Conservation (phyloP, 2,329 filamentous ascomycete species). For the Fusarium humuli region DNA sequence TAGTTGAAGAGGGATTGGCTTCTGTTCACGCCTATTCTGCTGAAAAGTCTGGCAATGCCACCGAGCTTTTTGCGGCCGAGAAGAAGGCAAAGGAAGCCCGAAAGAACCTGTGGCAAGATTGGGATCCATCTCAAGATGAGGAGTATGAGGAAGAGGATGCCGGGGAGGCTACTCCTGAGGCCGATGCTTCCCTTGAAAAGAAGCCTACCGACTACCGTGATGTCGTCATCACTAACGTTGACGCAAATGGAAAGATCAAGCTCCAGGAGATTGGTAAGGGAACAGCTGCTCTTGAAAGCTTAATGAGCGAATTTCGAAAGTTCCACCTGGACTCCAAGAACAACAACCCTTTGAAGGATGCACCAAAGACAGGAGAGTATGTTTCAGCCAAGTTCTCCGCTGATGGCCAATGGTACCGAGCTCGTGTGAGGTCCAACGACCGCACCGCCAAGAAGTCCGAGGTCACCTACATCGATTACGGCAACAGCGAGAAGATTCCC, state of each 20-base stretch:
- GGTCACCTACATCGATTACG: slow-evolving; percentile 95
- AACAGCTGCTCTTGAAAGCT: slow-evolving; percentile 82
- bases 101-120: slow-evolving; percentile 93
- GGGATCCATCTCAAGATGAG: slow-evolving; percentile 88
- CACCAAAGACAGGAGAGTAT: slow-evolving; percentile 90
- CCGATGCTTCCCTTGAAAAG: slow-evolving; percentile 69
- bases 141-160: slow-evolving; percentile 66
- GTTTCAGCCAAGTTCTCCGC: slow-evolving; percentile 92
- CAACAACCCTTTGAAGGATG: slow-evolving; percentile 75
- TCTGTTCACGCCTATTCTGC: slow-evolving; percentile 95
- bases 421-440: slow-evolving; percentile 90
- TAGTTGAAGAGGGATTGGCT: slow-evolving; percentile 94
- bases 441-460: slow-evolving; percentile 89
- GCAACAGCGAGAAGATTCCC: slow-evolving; percentile 88
- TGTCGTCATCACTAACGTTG: slow-evolving; percentile 91
- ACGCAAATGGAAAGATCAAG: slow-evolving; percentile 84
- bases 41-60: slow-evolving; percentile 91
- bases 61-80: slow-evolving; percentile 89
- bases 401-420: slow-evolving; percentile 95
- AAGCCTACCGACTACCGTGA: slow-evolving; percentile 88
- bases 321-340: slow-evolving; percentile 91
- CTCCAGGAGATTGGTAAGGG: slow-evolving; percentile 90
- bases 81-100: slow-evolving; percentile 87
- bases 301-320: slow-evolving; percentile 91
- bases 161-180: slow-evolving; percentile 62